These are phyloP conservation scores for Penicillium verhagenii DNA, from an alignment of 495 filamentous ascomycete genomes.

Conservation along the genomic window DNA sequence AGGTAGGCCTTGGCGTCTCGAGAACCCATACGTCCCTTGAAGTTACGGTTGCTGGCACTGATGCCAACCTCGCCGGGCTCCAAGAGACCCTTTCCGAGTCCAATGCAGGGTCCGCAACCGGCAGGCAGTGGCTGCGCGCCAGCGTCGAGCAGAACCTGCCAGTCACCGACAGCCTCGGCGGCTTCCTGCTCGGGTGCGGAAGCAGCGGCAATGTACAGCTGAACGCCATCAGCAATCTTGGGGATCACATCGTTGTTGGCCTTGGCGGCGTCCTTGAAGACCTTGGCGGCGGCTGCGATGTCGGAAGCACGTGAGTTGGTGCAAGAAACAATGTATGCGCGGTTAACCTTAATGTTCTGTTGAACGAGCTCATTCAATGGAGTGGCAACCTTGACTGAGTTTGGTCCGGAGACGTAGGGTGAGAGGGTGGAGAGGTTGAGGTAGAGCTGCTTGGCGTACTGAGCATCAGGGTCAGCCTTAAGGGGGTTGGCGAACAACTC, in stretches of 20 bases:
- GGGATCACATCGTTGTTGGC: slow-evolving; percentile 54
- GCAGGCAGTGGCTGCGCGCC: slow-evolving; percentile 74
- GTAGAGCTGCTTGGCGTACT: slow-evolving; percentile 80
- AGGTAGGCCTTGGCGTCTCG: slow-evolving; percentile 85
- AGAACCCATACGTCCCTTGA: slow-evolving; percentile 89
- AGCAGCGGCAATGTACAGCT: slow-evolving; percentile 91
- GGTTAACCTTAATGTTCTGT: slow-evolving; percentile 73
- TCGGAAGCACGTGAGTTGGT: slow-evolving; percentile 87
- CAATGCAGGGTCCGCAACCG: slow-evolving; percentile 90
- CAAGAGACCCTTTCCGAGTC: slow-evolving; percentile 75
- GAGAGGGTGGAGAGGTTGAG: slow-evolving; percentile 78
- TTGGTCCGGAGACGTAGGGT: slow-evolving; percentile 86
- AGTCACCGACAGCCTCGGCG: slow-evolving; percentile 82
- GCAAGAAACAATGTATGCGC: slow-evolving; percentile 88
- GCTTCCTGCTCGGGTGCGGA: slow-evolving; percentile 74
- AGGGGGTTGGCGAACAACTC: slow-evolving; percentile 66
- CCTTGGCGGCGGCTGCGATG: slow-evolving; percentile 75
- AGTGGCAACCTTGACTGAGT: slow-evolving; percentile 82
- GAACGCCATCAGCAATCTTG: slow-evolving; percentile 75
- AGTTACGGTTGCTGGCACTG: slow-evolving; percentile 84
- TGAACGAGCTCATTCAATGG: slow-evolving; percentile 73
- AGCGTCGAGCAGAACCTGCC: slow-evolving; percentile 79
- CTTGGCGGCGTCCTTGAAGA: slow-evolving; percentile 76
- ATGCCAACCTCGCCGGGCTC: slow-evolving; percentile 90
- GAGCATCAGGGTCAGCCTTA: slow-evolving; percentile 70